phyloP scores from a whole-genome alignment of 2,329 filamentous ascomycete genomes.

The Fusarium chuoi region DNA sequence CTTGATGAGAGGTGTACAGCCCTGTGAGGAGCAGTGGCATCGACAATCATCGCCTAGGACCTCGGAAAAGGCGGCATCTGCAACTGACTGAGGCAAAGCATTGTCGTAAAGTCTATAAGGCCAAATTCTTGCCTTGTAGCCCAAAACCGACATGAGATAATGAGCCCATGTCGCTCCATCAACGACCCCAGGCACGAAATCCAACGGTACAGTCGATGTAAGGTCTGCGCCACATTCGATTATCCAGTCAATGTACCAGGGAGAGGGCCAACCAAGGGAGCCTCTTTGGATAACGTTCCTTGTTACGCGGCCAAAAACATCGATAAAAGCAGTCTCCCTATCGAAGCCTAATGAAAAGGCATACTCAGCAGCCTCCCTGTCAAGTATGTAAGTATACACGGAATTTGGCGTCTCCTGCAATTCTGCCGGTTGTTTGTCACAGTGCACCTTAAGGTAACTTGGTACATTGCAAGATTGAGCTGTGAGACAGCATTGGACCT shows the following conservation, averaged over 20 bases:
- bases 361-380: not conserved
- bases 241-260: not conserved
- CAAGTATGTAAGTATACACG: fast-evolving
- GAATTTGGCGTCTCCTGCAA: not conserved
- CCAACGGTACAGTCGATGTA: fast-evolving
- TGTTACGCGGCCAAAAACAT: not conserved
- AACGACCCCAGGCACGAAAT: fast-evolving
- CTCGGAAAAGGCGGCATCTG: fast-evolving
- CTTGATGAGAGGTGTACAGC: not conserved
- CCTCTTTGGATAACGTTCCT: fast-evolving
- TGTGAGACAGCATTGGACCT: not conserved
- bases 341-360: not conserved
- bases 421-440: fast-evolving
- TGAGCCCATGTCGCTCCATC: not conserved
- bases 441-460: not conserved
- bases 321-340: not conserved
- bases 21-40: not conserved
- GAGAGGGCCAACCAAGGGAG: fast-evolving
- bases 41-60: not conserved
- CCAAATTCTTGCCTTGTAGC: not conserved
- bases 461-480: fast-evolving
- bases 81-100: not conserved
- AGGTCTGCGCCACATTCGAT: not conserved
- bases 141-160: fast-evolving
- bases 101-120: not conserved